These are phyloP conservation scores for Zalaria obscura DNA, from an alignment of 2,329 filamentous ascomycete genomes.

Conservation along the genomic window DNA sequence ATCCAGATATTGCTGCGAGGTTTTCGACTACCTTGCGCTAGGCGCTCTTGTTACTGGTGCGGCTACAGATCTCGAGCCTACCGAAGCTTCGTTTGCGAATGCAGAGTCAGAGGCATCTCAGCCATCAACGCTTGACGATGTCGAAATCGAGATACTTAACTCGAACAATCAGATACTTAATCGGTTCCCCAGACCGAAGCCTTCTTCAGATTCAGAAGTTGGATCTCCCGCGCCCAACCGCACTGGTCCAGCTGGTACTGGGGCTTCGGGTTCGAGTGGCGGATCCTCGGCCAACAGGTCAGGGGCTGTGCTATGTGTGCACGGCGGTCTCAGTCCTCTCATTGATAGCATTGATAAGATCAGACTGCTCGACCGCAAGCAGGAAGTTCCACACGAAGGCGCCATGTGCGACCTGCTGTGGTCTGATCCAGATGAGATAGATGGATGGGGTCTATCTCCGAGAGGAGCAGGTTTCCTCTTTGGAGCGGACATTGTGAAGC, in stretches of 20 bases:
- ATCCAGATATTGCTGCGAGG: conserved; percentile 67
- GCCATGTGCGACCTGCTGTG: conserved; percentile 98
- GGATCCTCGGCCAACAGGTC: conserved; percentile 45
- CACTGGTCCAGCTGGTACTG: conserved; percentile 62
- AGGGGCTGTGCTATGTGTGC: conserved; percentile 85
- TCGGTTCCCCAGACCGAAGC: conserved; percentile 43
- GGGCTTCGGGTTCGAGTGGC: conserved; percentile 56
- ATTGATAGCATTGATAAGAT: conserved; percentile 95
- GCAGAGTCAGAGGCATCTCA: conserved; percentile 34
- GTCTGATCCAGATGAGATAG: conserved; percentile 96
- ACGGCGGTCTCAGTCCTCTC: conserved; percentile 80
- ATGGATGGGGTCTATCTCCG: conserved; percentile 89
- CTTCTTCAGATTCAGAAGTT: conserved; percentile 13
- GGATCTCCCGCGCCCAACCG: conserved; percentile 13
- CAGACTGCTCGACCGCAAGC: conserved; percentile 82
- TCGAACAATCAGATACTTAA: conserved; percentile 67
- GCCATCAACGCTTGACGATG: conserved; percentile 49
- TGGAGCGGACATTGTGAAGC: conserved; percentile 86
- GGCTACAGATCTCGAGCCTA: conserved; percentile 47
- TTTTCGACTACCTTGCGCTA: conserved; percentile 91
- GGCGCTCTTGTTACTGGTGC: conserved; percentile 86
- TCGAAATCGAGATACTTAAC: conserved; percentile 89
- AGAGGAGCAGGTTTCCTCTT: conserved; percentile 93
- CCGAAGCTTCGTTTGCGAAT: conserved; percentile 36
- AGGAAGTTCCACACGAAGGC: conserved; percentile 95